Base-by-base conservation (phyloP, 306 rosid genomes). In the Gillenia trifoliata region DNA sequence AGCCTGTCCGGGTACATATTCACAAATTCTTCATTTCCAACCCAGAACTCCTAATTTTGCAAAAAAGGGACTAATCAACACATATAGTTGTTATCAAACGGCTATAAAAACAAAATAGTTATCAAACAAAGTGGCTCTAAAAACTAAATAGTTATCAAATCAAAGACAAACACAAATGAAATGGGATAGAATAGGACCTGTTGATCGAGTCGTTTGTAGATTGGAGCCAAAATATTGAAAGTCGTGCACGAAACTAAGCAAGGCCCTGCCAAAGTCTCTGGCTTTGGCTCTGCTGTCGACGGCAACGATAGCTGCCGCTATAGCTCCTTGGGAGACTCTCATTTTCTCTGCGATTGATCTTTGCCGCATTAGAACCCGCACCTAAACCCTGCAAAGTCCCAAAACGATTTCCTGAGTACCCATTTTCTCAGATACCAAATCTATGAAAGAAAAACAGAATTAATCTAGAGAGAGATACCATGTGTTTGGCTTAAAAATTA, bases 21-120 rank as follows among this genome's bases (percentile, higher is more conserved):
- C 80, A 89, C 97, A 47, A 93, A 87, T 64, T 94, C 96, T 74
- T 94, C 96, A 78, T 88, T 94, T 76, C 91, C 97, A 86, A 94
- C 87, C 99, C 99, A 94, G 79, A 94, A 94, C 68, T 94, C 99
- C 99, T 94, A 79, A 16, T 68, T n/a, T 26, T 43, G 61, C 29
- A 69, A 55, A 57, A 49, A 70, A 26, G 11, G 78, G 74, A 15
- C 55, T 26, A 65, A 20, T 76, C 50, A 84, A 68, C 38, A 43
- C 45, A 73, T 6, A 66, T 52, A 54, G 49, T 2, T 33, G 43
- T 36, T 36, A 11, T 36, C 2, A 36, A 36, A 36, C 41, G 41
- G 17, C 50, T 45, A 2, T 16, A 45, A 45, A 45, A 45, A 45
- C 52, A 17, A 45, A 45, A 45, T 45, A 15, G n/a, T n/a, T n/a